Evolutionary conservation across 225 moss, liverwort and hornwort genomes (phyloP), one percentile per base, ranked within the genome.

Genomic region (Bryoerythrophyllum caledonicum): DNA sequence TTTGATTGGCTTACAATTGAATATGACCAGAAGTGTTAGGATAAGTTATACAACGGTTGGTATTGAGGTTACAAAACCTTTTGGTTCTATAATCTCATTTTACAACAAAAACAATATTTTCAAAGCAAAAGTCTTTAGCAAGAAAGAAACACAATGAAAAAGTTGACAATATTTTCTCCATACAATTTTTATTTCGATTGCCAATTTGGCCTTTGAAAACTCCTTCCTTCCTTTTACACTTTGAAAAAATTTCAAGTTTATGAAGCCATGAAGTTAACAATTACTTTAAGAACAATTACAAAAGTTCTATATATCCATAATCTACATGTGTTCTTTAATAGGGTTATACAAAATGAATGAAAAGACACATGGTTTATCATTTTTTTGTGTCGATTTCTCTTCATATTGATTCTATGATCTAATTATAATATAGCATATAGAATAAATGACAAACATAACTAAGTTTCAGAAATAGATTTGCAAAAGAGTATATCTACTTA

Each of bases 151-250:
- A 55, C 20, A 24, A 67, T 67, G 67, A 67, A 24, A 43, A 75
- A 27, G 35, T 71, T 21, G 46, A 71, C 54, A 19, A 28, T 23
- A 8, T 54, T 9, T 67, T 66, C 0, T 75, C 71, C 11, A 5
- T 71, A 43, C 71, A 27, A 8, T 7, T 79, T 38, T 71, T 55
- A 24, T 75, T 37, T 46, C 71, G 55, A 24, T 79, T 1, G 11
- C 72, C 30, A 83, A 49, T 7, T 79, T 75, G 27, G 56, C 67
- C 3, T 79, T 76, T 40, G 59, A 70, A 65, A 84, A 69, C 59
- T 80, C 65, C 0, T 58, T 84, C 20, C 52, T 73, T 60, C 74
- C 65, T 10, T 73, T 74, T 3, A 74, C 44, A 0, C 21, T 76
- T 16, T 73, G 73, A 73, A 52, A 76, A 35, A 12, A 74, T 68